Base-by-base conservation (phyloP, 2,329 filamentous ascomycete species). In the Aaosphaeria arxii region DNA sequence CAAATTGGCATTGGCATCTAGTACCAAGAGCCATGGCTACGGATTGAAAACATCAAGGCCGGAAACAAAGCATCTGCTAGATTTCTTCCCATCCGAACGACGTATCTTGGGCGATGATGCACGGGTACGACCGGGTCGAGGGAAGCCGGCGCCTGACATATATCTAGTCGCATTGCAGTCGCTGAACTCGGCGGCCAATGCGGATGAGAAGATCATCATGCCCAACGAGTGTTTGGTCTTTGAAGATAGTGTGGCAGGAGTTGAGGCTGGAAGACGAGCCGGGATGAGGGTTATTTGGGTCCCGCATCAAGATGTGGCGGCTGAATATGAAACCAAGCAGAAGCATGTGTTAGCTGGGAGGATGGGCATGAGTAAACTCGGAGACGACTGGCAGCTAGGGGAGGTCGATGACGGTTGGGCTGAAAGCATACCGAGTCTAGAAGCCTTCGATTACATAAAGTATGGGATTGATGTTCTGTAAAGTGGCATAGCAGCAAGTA, bases 231-330 rank as follows among this genome's bases (percentile, higher is more conserved):
- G 63, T 56, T 54, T 70, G 31, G 65, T 70, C 6, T 70, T 70
- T 17, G 66, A 69, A 48, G 65, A 70, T 56, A 66, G 61, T 6
- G 48, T 67, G 30, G 55, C 52, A 42, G 61, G 66, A 6, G 59
- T 67, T 24, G 64, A 67, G 48, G 59, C 67, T 41, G 61, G 50
- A 44, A 66, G 63, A 49, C 46, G 62, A 24, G 66, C 66, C 44
- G 63, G 63, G 11, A 70, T 69, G 64, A 62, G 66, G 45, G 66
- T 68, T 43, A 42, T 67, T 44, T 67, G 64, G 62, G 63, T 70
- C 5, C 64, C 63, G 39, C 59, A 67, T 61, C 53, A 53, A 13
- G 62, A 62, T 47, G 43, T 69, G 43, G 48, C 48, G 36, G 48
- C 46, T 28, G 52, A 49, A 1, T 53, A 44, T 46, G 36, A 41